These are phyloP conservation scores for Penicillium polonicum DNA, from an alignment of 2,329 filamentous ascomycete genomes.

Conservation along the genomic window DNA sequence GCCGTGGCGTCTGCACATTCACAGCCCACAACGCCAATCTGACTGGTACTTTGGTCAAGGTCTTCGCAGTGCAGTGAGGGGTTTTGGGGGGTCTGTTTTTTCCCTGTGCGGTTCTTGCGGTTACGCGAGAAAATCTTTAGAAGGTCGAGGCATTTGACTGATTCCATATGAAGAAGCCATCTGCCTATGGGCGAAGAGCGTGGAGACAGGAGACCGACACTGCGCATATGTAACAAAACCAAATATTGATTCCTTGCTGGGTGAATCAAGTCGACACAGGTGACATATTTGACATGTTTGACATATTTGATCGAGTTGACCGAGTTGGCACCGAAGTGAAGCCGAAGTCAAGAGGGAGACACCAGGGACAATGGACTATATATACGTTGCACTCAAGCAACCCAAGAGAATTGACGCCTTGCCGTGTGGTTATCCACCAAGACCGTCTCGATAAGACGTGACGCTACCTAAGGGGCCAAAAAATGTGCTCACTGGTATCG, in stretches of 20 bases:
- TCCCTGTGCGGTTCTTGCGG: slow-evolving; percentile 25
- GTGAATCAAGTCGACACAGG: neutral
- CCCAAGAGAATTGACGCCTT: neutral
- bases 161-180: slow-evolving; percentile 13
- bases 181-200: slow-evolving; percentile 10
- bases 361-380: slow-evolving; percentile 10
- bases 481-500: slow-evolving; percentile 6
- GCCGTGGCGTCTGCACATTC: slow-evolving; percentile 12
- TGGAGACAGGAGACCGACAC: slow-evolving; percentile 15
- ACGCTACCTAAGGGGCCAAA: slow-evolving; percentile 15
- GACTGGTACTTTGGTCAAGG: slow-evolving; percentile 11
- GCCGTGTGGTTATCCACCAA: slow-evolving; percentile 25
- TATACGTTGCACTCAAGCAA: slow-evolving; percentile 7
- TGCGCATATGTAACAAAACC: slow-evolving; percentile 14
- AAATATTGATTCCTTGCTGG: neutral
- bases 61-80: neutral
- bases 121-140: slow-evolving; percentile 14
- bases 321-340: neutral
- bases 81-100: slow-evolving; percentile 1
- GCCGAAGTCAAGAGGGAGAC: neutral
- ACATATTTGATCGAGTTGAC: neutral
- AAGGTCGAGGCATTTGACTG: slow-evolving; percentile 9
- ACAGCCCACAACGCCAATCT: slow-evolving; percentile 4
- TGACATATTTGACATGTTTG: neutral
- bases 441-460: slow-evolving; percentile 28